Percentiles rank a stretch among this genome's conserved stretches.
These are phyloP conservation scores for Ophiostoma novo-ulmi DNA, from an alignment of 2,329 filamentous ascomycete species.

Conservation along the genomic window DNA sequence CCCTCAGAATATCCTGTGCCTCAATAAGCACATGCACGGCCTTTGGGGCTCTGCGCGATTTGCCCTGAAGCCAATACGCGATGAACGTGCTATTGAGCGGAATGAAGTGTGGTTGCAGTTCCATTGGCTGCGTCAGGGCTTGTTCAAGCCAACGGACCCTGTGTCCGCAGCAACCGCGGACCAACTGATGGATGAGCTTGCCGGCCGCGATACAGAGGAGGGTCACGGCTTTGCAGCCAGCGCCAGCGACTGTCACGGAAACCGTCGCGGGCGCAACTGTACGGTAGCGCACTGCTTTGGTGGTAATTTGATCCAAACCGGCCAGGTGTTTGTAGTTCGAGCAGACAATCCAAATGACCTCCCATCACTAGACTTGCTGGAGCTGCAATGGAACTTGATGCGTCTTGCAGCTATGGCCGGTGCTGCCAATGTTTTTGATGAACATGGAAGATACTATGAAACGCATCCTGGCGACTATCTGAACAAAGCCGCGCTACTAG, in stretches of 20 bases:
- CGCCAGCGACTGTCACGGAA: not conserved
- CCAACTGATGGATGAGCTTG: not conserved
- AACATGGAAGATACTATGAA: too few relatives aligned
- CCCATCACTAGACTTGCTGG: too few relatives aligned
- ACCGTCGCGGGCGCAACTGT: not conserved
- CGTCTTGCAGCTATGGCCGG: too few relatives aligned
- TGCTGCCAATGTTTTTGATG: too few relatives aligned
- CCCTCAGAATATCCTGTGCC: slow-evolving; percentile 15
- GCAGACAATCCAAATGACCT: too few relatives aligned
- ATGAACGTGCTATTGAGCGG: not conserved
- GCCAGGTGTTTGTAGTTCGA: too few relatives aligned
- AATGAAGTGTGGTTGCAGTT: slow-evolving; percentile 19
- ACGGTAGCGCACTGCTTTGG: not conserved
- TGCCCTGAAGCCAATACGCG: slow-evolving; percentile 16
- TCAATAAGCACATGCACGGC: slow-evolving; percentile 14
- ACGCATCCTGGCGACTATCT: too few relatives aligned
- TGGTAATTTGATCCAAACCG: too few relatives aligned
- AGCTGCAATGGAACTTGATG: too few relatives aligned
- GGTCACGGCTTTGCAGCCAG: not conserved
- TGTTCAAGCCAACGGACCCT: not conserved
- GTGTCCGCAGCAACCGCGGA: not conserved
- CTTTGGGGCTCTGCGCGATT: slow-evolving; percentile 14
- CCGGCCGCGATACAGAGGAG: not conserved
- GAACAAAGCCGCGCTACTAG: too few relatives aligned
- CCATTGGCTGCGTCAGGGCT: slow-evolving; percentile 16